Percentiles rank a stretch among this genome's conserved stretches.
Conservation (phyloP, 1,284 basidiomycete species). For the Cystobasidium pallidum region DNA sequence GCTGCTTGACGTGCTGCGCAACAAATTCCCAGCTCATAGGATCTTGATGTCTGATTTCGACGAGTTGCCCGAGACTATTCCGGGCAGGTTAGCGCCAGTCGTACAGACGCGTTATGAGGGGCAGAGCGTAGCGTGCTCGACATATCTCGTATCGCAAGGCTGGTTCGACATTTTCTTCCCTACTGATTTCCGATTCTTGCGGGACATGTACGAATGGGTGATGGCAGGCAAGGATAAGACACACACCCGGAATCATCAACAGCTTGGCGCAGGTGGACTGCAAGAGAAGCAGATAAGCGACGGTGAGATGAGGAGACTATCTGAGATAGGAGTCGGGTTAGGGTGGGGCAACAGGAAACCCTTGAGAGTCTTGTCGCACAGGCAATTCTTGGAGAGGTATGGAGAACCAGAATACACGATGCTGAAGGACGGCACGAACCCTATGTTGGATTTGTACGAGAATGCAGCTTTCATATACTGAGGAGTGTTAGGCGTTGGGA, state of each 20-base stretch:
- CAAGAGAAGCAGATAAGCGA: constrained; percentile 8
- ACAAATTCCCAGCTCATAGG: constrained; percentile 85
- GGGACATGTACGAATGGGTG: constrained; percentile 83
- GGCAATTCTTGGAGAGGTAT: constrained; percentile 80
- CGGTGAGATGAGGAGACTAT: not conserved
- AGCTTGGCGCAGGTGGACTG: constrained; percentile 6
- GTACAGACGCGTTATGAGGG: constrained; percentile 90
- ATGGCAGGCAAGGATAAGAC: constrained; percentile 57
- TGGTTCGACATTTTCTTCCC: constrained; percentile 99
- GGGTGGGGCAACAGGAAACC: constrained; percentile 38
- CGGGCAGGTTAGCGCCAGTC: constrained; percentile 85
- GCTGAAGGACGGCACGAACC: constrained; percentile 78
- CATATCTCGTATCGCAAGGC: constrained; percentile 89
- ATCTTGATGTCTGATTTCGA: constrained; percentile 92
- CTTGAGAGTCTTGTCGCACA: constrained; percentile 78
- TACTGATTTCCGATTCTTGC: constrained; percentile 81
- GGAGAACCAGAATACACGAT: constrained; percentile 70
- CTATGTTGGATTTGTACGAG: constrained; percentile 80
- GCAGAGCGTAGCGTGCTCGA: constrained; percentile 74
- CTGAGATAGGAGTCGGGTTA: constrained; percentile 23
- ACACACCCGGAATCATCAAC: constrained; percentile 29
- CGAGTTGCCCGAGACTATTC: constrained; percentile 77
- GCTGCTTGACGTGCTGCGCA: constrained; percentile 79
- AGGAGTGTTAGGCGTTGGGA: not conserved
- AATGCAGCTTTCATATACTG: constrained; percentile 64